Evolutionary conservation across 1,139 yeast species (phyloP).

Genomic region (Candida dubliniensis): DNA sequence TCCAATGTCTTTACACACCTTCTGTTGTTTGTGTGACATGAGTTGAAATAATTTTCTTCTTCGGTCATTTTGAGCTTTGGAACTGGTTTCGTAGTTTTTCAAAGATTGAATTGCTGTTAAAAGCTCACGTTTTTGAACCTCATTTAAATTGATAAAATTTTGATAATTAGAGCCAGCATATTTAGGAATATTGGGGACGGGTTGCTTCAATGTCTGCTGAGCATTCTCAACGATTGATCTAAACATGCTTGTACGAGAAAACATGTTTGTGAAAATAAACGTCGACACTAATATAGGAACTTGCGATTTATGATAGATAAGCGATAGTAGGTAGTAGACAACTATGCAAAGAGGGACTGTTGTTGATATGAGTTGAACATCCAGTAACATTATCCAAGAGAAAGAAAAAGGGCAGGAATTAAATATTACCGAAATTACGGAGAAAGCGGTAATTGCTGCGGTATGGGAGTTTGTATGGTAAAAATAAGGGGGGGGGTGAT

Average conservation of each 20-base stretch:
- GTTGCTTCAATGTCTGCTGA: conserved; percentile 1
- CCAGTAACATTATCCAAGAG: conserved; percentile 4
- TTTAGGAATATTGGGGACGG: conserved; percentile 1
- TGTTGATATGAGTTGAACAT: conserved; percentile 8
- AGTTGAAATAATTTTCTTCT: conserved; percentile 46
- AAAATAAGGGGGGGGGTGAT: too few relatives aligned
- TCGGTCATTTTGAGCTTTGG: conserved; percentile 45
- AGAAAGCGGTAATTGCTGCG: too few relatives aligned
- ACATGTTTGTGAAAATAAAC: conserved; percentile 34
- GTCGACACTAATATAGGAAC: conserved; percentile 32
- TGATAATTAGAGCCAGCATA: conserved; percentile 13
- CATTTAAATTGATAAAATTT: conserved; percentile 18
- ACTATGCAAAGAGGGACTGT: conserved; percentile 6
- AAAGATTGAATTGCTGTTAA: conserved; percentile 54
- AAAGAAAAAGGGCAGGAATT: not conserved
- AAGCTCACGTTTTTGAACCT: conserved; percentile 32
- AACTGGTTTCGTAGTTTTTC: conserved; percentile 42
- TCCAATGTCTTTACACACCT: conserved; percentile 52
- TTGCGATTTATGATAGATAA: conserved; percentile 18
- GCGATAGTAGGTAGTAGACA: conserved; percentile 9
- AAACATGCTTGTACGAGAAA: conserved; percentile 27
- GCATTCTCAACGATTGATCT: conserved; percentile 8
- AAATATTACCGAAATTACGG: not conserved
- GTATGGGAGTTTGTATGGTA: too few relatives aligned
- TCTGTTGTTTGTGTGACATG: conserved; percentile 58